A percentile compares a stretch with the other conserved stretches of the same genome.
phyloP scores from a whole-genome alignment of 1,284 basidiomycete species.

The Coniophora puteana region DNA sequence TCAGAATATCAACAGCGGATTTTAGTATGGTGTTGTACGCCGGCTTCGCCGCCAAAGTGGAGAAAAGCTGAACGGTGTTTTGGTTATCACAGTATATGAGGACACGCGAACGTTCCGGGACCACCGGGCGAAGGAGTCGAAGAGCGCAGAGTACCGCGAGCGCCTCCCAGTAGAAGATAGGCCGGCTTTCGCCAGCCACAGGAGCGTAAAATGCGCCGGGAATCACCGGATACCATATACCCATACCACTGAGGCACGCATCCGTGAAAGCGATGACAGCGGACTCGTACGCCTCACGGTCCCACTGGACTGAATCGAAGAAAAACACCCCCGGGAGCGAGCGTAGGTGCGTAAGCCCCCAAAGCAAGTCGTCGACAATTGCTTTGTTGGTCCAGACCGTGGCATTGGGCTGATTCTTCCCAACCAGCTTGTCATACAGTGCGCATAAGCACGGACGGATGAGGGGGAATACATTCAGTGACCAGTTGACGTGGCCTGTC shows the following conservation, averaged over 20 bases:
- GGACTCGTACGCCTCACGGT: too few species aligned
- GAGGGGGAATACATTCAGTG: constrained; percentile 34
- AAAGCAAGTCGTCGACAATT: constrained; percentile 25
- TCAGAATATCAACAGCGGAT: constrained; percentile 17
- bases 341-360: constrained; percentile 27
- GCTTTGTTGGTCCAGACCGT: constrained; percentile 26
- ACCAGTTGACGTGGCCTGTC: constrained; percentile 37
- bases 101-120: constrained; percentile 4
- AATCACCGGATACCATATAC: background rate
- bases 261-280: background rate
- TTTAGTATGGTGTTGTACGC: constrained; percentile 30
- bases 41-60: constrained; percentile 19
- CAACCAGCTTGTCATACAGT: constrained; percentile 33
- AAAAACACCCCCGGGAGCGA: constrained; percentile 23
- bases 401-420: constrained; percentile 14
- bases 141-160: constrained; percentile 1
- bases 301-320: constrained; percentile 24
- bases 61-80: constrained; percentile 33
- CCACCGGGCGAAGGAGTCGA: constrained; percentile 1
- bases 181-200: background rate
- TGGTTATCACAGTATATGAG: constrained; percentile 29
- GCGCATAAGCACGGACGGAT: constrained; percentile 26
- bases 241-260: background rate
- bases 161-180: background rate
- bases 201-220: background rate